Evolutionary conservation across 2,329 filamentous ascomycete genomes (phyloP), one percentile per base, ranked within the genome.

Genomic region (Alternaria sp.): DNA sequence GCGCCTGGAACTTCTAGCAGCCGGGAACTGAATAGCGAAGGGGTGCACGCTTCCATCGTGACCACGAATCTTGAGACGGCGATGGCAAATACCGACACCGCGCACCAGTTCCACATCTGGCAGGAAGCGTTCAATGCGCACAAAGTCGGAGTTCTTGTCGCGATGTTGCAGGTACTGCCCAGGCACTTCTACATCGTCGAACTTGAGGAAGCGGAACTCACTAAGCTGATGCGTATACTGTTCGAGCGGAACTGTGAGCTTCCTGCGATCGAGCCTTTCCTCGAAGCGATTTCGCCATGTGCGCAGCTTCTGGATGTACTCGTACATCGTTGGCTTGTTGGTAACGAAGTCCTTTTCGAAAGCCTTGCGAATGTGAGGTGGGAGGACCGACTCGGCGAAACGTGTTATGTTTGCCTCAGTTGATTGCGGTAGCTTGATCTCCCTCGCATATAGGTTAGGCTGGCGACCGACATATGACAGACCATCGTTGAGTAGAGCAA

Each of bases 101-200:
- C 96, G 90, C 45, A 99, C 92, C 56, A 98, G 86, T 72, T 99
- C 95, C 20, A 99, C 94, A 69, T 96, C 92, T 10, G 96, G 94
- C 72, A 99, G 82, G 87, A 99, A 99, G 23, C 95, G 91, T 79
- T 99, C 96, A 69, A 99, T 98, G 49, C 94, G 91, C 69, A 99
- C 91, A 78, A 99, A 99, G 79, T 99, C 96, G 73, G 97, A 94
- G 79, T 99, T 99, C 87, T 98, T 99, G 75, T 99, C 96, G 80
- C 96, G 96, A 82, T 97, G 96, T 77, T 97, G 90, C 67, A 97
- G 84, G 79, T 99, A 99, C 78, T 99, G 96, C 0, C 96, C 96
- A 4, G 96, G 96, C 37, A 99, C 89, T 81, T 99, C 96, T 12
- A 99, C 95, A 74, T 99, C 96, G 75, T 99, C 96, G 71, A 99